phyloP scores from a whole-genome alignment of 192 early-diverging fungal genomes.

The Entomortierella beljakovae region DNA sequence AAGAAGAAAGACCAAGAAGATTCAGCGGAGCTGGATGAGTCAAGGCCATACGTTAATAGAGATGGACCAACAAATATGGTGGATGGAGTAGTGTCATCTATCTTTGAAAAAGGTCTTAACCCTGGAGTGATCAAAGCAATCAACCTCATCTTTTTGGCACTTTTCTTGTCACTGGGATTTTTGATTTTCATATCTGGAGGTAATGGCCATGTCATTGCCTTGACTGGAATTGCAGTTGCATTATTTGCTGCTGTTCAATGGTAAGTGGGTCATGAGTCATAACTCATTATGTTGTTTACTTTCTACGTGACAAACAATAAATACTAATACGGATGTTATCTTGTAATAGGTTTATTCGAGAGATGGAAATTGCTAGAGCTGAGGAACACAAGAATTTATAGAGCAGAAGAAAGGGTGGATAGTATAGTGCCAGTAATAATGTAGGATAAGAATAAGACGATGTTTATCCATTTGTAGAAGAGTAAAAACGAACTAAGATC shows the following conservation, averaged over 20 bases:
- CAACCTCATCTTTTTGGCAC: constrained; percentile 35
- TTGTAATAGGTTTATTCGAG: constrained; percentile 41
- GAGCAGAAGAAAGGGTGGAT: neutral
- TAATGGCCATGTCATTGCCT: constrained; percentile 39
- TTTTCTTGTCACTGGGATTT: constrained; percentile 45
- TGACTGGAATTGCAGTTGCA: constrained; percentile 45
- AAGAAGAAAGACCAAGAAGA: neutral
- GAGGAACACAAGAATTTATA: constrained; percentile 39
- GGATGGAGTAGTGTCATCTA: constrained; percentile 31
- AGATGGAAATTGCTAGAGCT: constrained; percentile 52
- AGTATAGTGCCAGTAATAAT: too few relatives aligned
- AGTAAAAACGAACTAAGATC: neutral
- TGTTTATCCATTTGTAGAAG: neutral
- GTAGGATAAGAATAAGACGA: neutral
- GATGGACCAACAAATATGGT: constrained; percentile 43
- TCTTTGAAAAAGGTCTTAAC: constrained; percentile 51
- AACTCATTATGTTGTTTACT: too few relatives aligned
- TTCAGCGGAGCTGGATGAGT: neutral
- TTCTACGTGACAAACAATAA: too few relatives aligned
- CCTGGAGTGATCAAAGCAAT: constrained; percentile 47
- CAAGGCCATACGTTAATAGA: constrained; percentile 16
- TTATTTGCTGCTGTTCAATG: constrained; percentile 38
- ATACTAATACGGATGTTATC: too few relatives aligned
- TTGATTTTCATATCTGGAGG: constrained; percentile 46
- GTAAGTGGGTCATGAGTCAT: too few relatives aligned